A percentile compares a stretch with the other conserved stretches of the same genome.
Evolutionary conservation across 805 yeast species (phyloP).

Genomic region (Ogataea chonburiensis): DNA sequence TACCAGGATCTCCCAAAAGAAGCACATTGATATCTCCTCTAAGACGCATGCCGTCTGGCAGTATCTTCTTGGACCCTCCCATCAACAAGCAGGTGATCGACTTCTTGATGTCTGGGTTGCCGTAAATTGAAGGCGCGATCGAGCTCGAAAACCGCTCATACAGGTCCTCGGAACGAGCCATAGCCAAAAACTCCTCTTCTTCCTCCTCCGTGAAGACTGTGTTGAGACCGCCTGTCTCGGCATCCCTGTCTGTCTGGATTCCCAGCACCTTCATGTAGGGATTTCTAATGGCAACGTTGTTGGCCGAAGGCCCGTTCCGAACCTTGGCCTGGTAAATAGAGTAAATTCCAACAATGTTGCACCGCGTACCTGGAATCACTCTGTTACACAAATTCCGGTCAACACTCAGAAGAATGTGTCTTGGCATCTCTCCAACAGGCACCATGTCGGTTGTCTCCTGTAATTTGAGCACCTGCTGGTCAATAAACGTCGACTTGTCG

Average conservation of each 20-base stretch:
- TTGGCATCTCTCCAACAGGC: conserved; percentile 98
- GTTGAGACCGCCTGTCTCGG: conserved; percentile 45
- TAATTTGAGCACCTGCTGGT: conserved; percentile 88
- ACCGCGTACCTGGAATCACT: conserved; percentile 93
- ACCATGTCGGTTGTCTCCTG: conserved; percentile 99
- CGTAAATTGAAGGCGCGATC: conserved; percentile 96
- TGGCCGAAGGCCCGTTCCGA: conserved; percentile 43
- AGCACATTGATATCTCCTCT: conserved; percentile 97
- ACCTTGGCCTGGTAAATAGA: conserved; percentile 81
- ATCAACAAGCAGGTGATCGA: conserved; percentile 88
- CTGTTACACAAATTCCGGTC: conserved; percentile 88
- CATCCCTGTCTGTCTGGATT: conserved; percentile 72
- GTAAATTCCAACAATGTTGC: conserved; percentile 88
- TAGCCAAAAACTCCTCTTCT: conserved; percentile 81
- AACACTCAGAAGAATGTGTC: conserved; percentile 82
- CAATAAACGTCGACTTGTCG: conserved; percentile 90
- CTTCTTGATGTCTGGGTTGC: conserved; percentile 88
- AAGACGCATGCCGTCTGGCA: conserved; percentile 95
- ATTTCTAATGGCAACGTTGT: conserved; percentile 84
- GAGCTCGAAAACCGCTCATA: conserved; percentile 83
- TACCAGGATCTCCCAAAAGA: conserved; percentile 96
- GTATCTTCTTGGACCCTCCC: conserved; percentile 89
- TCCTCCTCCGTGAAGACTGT: conserved; percentile 83
- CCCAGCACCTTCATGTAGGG: conserved; percentile 90
- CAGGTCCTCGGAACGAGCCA: conserved; percentile 80